These are phyloP conservation scores for Phytophthora meadii DNA, from an alignment of 352 stramenopile genomes.

Conservation along the genomic window DNA sequence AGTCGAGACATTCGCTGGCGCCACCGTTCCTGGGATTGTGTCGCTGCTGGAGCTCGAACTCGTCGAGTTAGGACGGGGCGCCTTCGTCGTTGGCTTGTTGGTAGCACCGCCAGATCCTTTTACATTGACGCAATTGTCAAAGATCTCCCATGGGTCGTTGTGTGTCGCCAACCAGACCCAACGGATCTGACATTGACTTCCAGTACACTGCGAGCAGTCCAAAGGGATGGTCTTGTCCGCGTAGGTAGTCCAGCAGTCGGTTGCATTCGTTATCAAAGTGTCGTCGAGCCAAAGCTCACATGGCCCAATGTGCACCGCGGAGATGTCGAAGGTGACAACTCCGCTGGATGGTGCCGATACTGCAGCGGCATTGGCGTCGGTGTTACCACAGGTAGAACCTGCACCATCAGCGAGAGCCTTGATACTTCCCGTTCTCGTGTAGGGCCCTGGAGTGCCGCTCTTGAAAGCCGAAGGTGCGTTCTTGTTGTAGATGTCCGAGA, in stretches of 20 bases:
- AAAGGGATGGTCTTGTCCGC: conserved; percentile 38
- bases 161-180: conserved; percentile 60
- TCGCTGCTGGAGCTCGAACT: conserved; percentile 3
- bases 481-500: conserved; percentile 42
- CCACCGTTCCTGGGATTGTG: conserved; percentile 9
- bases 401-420: conserved; percentile 32
- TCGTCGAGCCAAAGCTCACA: conserved; percentile 52
- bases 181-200: conserved; percentile 39
- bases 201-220: conserved; percentile 44
- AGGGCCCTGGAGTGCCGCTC: conserved; percentile 36
- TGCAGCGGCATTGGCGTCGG: conserved; percentile 31
- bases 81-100: conserved; percentile 4
- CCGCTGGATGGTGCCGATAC: conserved; percentile 32
- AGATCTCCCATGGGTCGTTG: conserved; percentile 54
- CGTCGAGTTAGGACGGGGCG: neutral
- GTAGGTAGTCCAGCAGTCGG: conserved; percentile 44
- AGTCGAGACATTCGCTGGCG: conserved; percentile 14
- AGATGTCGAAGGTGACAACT: conserved; percentile 38
- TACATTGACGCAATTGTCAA: conserved; percentile 51
- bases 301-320: conserved; percentile 43
- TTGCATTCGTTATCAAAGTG: conserved; percentile 24
- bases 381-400: conserved; percentile 49
- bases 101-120: conserved; percentile 3
- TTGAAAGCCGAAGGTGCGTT: conserved; percentile 32
- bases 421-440: conserved; percentile 39